These are phyloP conservation scores for Quercus agrifolia DNA, from an alignment of 306 rosid species.

Conservation along the genomic window DNA sequence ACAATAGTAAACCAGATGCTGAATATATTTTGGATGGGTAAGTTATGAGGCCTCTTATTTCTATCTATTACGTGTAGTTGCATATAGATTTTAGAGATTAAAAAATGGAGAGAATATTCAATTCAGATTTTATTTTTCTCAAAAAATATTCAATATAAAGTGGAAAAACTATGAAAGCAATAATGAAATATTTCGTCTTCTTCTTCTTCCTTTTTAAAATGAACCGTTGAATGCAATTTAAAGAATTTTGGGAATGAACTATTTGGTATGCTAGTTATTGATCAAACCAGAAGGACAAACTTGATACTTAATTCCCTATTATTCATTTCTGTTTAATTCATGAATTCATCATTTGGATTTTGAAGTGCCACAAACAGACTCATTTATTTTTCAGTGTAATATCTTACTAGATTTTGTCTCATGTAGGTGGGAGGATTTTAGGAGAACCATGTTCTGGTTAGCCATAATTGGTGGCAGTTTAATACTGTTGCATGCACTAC, in stretches of 20 bases:
- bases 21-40: constrained; percentile 65
- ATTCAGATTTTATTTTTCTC: not conserved
- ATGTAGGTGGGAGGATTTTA: constrained; percentile 75
- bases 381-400: not conserved
- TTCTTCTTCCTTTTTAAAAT: not conserved
- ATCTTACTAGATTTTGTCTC: not conserved
- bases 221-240: not conserved
- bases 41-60: constrained; percentile 22
- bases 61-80: not conserved
- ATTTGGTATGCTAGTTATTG: not conserved
- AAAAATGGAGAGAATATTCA: not conserved
- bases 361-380: not conserved
- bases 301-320: not conserved
- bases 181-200: not conserved
- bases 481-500: constrained; percentile 59
- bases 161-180: not conserved
- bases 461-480: constrained; percentile 64
- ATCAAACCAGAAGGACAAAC: not conserved
- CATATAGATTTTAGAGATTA: constrained; percentile 3
- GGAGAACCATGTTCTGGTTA: constrained; percentile 81
- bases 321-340: not conserved
- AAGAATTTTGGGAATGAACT: not conserved
- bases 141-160: too few species aligned
- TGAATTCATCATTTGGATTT: not conserved
- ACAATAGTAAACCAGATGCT: constrained; percentile 64